These are phyloP conservation scores for Cordia subcordata DNA, from an alignment of 257 asterid genomes.

Conservation along the genomic window DNA sequence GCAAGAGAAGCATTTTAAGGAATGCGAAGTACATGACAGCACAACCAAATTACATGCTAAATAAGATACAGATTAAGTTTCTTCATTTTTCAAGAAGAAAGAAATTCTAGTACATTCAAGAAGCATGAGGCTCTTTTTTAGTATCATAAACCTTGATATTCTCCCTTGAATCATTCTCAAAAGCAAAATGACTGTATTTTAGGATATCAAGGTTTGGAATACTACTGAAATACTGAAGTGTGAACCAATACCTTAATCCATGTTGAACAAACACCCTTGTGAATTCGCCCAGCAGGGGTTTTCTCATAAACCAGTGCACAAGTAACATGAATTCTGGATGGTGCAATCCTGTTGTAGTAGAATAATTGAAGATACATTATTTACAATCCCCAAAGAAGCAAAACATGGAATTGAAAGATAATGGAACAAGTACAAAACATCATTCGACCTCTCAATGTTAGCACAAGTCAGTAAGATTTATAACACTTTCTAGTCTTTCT, in stretches of 20 bases:
- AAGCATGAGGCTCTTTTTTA: too few relatives aligned
- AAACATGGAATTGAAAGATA: neutral
- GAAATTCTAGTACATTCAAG: too few relatives aligned
- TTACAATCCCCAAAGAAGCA: neutral
- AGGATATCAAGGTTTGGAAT: neutral
- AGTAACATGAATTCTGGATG: constrained; percentile 81
- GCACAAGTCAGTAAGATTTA: too few relatives aligned
- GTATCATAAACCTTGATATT: too few relatives aligned
- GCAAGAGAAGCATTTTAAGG: constrained; percentile 8
- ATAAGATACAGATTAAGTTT: too few relatives aligned
- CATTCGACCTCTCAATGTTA: too few relatives aligned
- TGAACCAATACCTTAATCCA: constrained; percentile 85
- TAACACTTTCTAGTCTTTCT: too few relatives aligned
- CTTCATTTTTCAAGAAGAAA: too few relatives aligned
- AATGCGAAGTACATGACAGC: neutral
- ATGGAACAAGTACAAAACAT: neutral
- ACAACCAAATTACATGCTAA: too few relatives aligned
- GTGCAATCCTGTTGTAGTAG: constrained; percentile 54
- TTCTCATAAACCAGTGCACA: constrained; percentile 88
- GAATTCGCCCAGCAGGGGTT: constrained; percentile 83
- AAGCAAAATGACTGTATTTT: neutral
- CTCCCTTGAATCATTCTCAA: neutral
- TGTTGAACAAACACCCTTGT: constrained; percentile 96
- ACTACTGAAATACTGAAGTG: neutral
- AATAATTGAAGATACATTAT: neutral